Percentiles rank a stretch among this genome's conserved stretches.
Evolutionary conservation across 192 early-diverging fungal species (phyloP).

Genomic region (Paraglomus occultum): DNA sequence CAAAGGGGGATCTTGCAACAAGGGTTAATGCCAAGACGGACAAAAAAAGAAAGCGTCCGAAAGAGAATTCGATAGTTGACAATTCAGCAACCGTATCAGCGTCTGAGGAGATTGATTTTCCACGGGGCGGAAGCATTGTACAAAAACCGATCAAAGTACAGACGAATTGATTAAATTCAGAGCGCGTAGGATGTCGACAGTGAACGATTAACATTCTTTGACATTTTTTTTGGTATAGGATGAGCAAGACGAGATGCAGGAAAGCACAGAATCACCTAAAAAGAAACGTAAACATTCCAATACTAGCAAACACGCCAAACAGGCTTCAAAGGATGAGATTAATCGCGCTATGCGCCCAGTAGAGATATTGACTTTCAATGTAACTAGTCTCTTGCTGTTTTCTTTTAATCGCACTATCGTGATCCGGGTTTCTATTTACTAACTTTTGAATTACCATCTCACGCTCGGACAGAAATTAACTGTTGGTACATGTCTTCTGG

Average conservation of each 20-base stretch:
- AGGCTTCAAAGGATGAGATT: neutral
- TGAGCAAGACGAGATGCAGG: neutral
- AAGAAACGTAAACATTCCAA: neutral
- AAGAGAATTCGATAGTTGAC: no score
- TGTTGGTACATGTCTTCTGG: constrained; percentile 73
- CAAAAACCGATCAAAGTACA: constrained; percentile 55
- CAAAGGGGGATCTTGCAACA: no score
- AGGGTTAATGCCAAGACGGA: no score
- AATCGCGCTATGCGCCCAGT: neutral
- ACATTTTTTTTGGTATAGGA: neutral
- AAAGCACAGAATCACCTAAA: neutral
- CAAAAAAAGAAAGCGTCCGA: no score
- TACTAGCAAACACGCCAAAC: neutral
- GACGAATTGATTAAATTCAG: neutral
- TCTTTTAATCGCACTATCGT: neutral
- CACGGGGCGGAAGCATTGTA: constrained; percentile 77
- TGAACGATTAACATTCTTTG: neutral
- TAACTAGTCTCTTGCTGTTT: constrained; percentile 2
- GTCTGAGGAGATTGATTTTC: constrained; percentile 68
- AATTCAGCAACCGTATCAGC: constrained; percentile 21
- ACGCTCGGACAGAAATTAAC: constrained; percentile 52
- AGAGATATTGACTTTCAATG: neutral
- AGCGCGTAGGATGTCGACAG: neutral
- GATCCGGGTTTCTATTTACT: neutral
- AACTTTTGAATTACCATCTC: constrained; percentile 28